These are phyloP conservation scores for Paramecium octaurelia DNA, from an alignment of 73 alveolate genomes.

Conservation along the genomic window DNA sequence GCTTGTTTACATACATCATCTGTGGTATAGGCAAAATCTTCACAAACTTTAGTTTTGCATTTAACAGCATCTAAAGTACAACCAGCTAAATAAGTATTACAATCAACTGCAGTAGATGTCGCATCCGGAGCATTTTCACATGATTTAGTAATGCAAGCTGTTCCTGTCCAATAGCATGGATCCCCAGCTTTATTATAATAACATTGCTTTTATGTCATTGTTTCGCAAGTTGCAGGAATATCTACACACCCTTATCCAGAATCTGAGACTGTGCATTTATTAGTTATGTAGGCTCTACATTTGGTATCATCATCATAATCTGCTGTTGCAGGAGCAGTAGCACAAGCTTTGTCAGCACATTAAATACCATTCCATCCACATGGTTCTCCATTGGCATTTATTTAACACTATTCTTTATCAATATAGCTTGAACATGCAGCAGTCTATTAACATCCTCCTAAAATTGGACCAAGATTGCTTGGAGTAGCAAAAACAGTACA, in stretches of 20 bases:
- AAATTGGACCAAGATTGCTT: neutral
- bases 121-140: conserved; percentile 24
- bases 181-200: neutral
- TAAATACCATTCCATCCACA: neutral
- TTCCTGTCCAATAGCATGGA: neutral
- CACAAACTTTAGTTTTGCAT: neutral
- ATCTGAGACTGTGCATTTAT: neutral
- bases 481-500: neutral
- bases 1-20: neutral
- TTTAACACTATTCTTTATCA: neutral
- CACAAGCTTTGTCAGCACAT: neutral
- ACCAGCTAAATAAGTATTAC: neutral
- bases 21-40: neutral
- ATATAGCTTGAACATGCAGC: neutral
- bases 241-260: neutral
- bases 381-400: neutral
- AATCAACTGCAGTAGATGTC: neutral
- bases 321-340: neutral
- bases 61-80: neutral
- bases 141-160: neutral
- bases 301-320: neutral
- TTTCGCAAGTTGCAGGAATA: neutral
- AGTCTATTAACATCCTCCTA: neutral
- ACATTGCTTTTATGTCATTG: neutral
- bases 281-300: neutral